These are phyloP conservation scores for Hippophae rhamnoides DNA, from an alignment of 306 rosid species.

Conservation along the genomic window DNA sequence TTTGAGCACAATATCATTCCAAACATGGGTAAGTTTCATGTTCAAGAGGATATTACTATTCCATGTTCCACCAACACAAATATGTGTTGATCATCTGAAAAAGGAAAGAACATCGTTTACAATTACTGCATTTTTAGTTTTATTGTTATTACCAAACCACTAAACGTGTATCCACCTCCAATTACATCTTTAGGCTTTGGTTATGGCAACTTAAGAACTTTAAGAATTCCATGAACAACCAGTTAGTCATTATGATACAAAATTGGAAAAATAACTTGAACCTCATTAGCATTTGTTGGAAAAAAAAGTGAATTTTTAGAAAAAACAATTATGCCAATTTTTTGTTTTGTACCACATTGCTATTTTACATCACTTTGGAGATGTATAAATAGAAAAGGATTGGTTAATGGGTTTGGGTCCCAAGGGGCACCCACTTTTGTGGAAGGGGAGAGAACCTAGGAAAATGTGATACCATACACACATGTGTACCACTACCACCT, in stretches of 20 bases:
- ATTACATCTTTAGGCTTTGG: constrained; percentile 1
- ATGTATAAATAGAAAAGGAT: too few species aligned
- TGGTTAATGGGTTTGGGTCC: too few species aligned
- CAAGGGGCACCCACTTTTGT: too few species aligned
- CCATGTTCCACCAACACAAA: neutral
- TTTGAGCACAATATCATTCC: too few species aligned
- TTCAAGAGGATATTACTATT: too few species aligned
- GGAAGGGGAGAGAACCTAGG: too few species aligned
- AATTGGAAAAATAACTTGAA: constrained; percentile 28
- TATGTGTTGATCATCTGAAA: constrained; percentile 15
- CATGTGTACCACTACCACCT: too few species aligned
- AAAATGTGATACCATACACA: too few species aligned
- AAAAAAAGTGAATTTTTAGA: neutral
- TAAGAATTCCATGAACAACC: constrained; percentile 29
- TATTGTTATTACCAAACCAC: neutral
- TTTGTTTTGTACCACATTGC: too few species aligned
- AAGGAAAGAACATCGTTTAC: constrained; percentile 25
- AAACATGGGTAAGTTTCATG: too few species aligned
- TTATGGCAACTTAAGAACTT: constrained; percentile 13
- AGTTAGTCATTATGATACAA: constrained; percentile 29
- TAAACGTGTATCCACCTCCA: neutral
- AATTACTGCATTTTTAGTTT: neutral
- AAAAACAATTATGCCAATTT: too few species aligned
- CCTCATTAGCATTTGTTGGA: constrained; percentile 26
- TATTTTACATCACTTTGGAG: too few species aligned